Evolutionary conservation across 2,329 filamentous ascomycete species (phyloP).

Genomic region (Stemphylium vesicarium): DNA sequence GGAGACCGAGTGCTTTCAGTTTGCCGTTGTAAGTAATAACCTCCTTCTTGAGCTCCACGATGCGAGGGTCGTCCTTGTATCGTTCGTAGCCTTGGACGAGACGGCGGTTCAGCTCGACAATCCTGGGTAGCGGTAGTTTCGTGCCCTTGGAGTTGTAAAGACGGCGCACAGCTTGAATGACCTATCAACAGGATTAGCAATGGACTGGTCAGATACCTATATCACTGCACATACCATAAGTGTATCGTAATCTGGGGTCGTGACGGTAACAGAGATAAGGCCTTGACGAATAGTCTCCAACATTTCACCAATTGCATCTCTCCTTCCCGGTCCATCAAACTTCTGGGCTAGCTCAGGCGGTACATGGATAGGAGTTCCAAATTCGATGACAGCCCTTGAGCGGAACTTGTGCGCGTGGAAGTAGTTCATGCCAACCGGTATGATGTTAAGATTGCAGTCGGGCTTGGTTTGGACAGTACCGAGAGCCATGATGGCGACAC

Average conservation of each 20-base stretch:
- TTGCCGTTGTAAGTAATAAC: slow-evolving; percentile 87
- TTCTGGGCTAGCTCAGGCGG: slow-evolving; percentile 81
- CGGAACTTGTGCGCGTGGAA: slow-evolving; percentile 99
- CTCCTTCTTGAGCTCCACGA: slow-evolving; percentile 74
- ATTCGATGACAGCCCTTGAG: slow-evolving; percentile 93
- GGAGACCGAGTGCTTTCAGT: slow-evolving; percentile 82
- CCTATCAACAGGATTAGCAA: slow-evolving; percentile 52
- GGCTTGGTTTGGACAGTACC: slow-evolving; percentile 86
- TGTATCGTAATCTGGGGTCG: slow-evolving; percentile 92
- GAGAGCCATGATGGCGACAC: slow-evolving; percentile 96
- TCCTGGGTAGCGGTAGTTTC: slow-evolving; percentile 87
- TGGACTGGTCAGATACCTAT: too few species aligned
- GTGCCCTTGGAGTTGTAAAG: slow-evolving; percentile 95
- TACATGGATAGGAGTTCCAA: slow-evolving; percentile 87
- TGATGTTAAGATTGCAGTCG: slow-evolving; percentile 88
- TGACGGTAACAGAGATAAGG: slow-evolving; percentile 87
- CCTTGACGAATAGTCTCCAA: slow-evolving; percentile 87
- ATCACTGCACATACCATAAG: slow-evolving; percentile 68
- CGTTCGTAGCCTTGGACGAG: slow-evolving; percentile 89
- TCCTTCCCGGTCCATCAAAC: slow-evolving; percentile 73
- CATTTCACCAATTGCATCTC: slow-evolving; percentile 85
- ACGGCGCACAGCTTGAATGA: slow-evolving; percentile 91
- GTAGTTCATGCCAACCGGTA: slow-evolving; percentile 99
- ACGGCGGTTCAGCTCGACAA: slow-evolving; percentile 91
- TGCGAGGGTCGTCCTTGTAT: slow-evolving; percentile 89